phyloP scores from a whole-genome alignment of 73 alveolate species.

The Halteria grandinella region DNA sequence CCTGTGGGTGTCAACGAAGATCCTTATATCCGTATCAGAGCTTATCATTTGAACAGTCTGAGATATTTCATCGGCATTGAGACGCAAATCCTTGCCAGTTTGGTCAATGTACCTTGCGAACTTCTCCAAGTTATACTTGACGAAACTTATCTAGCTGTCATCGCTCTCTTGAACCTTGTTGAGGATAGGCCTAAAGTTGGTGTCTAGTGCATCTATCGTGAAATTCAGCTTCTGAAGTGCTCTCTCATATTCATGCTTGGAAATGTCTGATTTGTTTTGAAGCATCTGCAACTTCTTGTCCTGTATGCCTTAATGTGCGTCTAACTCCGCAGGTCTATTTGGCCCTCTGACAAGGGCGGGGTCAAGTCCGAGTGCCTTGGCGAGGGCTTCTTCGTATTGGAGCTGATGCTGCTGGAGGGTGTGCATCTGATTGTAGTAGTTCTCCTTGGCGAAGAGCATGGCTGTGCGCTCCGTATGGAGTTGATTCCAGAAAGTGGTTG shows the following conservation, averaged over 20 bases:
- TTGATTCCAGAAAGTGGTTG: constrained; percentile 14
- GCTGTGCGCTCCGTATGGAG: constrained; percentile 31
- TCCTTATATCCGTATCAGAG: constrained; percentile 59
- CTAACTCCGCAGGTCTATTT: not conserved
- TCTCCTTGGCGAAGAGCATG: constrained; percentile 41
- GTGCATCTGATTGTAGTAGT: constrained; percentile 7
- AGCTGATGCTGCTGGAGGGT: not conserved
- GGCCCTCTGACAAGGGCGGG: constrained; percentile 2
- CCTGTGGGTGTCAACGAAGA: constrained; percentile 56
- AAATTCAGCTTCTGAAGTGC: constrained; percentile 5
- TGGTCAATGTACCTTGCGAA: constrained; percentile 8
- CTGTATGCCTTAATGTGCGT: constrained; percentile 35
- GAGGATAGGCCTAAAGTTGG: constrained; percentile 31
- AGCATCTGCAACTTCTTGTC: constrained; percentile 22
- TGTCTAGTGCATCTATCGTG: constrained; percentile 37
- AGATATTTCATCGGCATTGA: constrained; percentile 25
- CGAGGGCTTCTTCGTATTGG: not conserved
- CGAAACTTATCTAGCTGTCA: constrained; percentile 15
- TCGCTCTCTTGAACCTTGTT: constrained; percentile 43
- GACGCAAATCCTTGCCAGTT: constrained; percentile 5
- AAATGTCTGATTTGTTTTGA: constrained; percentile 15
- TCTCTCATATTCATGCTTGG: constrained; percentile 38
- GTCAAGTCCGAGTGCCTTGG: constrained; percentile 1
- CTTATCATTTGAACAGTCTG: constrained; percentile 37
- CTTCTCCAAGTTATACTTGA: constrained; percentile 32